These are phyloP conservation scores for Ustanciosporium gigantosporum DNA, from an alignment of 1,284 basidiomycete genomes.

Conservation along the genomic window DNA sequence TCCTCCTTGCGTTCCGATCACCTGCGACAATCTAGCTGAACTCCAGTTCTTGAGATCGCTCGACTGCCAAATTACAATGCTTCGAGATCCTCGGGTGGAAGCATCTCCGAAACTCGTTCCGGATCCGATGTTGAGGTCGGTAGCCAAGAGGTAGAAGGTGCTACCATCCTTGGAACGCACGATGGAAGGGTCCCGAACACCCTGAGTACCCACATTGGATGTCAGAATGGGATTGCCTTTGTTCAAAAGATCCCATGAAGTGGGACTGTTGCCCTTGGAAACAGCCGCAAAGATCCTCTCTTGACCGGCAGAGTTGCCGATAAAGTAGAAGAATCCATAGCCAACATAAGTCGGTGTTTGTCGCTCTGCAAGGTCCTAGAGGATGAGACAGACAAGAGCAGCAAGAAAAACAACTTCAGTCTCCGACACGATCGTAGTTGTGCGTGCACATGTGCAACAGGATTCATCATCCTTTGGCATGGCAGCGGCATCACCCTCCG, in stretches of 20 bases:
- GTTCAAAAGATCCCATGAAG: constrained; percentile 11
- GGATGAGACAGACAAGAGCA: no score
- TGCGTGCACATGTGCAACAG: no score
- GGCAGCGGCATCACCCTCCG: no score
- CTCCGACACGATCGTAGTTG: no score
- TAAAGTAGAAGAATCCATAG: constrained; percentile 19
- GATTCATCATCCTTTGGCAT: no score
- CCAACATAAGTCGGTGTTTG: constrained; percentile 3
- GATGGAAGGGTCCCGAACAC: constrained; percentile 9
- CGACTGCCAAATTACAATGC: constrained; percentile 12
- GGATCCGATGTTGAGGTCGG: constrained; percentile 12
- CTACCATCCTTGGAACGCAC: constrained; percentile 4
- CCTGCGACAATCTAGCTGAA: background rate
- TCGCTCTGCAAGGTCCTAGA: background rate
- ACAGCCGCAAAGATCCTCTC: constrained; percentile 15
- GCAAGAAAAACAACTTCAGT: no score
- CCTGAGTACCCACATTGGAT: constrained; percentile 8
- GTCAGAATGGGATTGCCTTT: constrained; percentile 7
- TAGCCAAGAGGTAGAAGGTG: constrained; percentile 11
- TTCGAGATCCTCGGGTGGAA: background rate
- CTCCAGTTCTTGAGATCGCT: constrained; percentile 5
- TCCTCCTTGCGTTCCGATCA: constrained; percentile 2
- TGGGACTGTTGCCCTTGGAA: constrained; percentile 4
- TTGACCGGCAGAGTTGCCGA: constrained; percentile 7
- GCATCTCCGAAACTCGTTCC: constrained; percentile 6